Percentiles rank a stretch among this genome's conserved stretches.
These are phyloP conservation scores for Pseudonitzschia multiseries DNA, from an alignment of 108 stramenopile genomes.

Conservation along the genomic window DNA sequence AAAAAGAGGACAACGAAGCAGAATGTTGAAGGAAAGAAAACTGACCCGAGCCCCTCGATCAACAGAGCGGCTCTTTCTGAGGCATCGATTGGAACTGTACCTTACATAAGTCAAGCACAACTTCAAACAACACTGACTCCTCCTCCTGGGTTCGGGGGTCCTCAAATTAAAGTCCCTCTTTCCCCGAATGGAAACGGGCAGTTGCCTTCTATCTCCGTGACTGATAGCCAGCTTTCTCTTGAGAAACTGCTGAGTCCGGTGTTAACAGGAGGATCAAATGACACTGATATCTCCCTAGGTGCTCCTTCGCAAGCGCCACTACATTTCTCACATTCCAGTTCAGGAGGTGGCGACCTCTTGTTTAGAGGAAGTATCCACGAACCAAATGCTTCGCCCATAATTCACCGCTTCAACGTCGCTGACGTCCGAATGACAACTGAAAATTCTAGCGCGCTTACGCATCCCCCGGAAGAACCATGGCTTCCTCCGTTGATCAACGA, in stretches of 20 bases:
- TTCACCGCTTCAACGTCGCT: neutral
- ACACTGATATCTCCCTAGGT: constrained; percentile 6
- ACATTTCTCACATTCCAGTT: neutral
- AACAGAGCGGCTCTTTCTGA: neutral
- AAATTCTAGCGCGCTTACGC: neutral
- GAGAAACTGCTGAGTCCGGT: constrained; percentile 2
- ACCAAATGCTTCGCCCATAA: neutral
- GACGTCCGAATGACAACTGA: neutral
- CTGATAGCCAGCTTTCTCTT: constrained; percentile 13
- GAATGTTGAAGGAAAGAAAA: neutral
- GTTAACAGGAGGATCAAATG: neutral
- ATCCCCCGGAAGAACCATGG: constrained; percentile 2
- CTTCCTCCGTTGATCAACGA: neutral
- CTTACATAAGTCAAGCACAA: neutral
- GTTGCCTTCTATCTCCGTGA: neutral
- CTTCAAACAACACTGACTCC: constrained; percentile 54
- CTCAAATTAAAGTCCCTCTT: neutral
- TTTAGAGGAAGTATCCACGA: constrained; percentile 1
- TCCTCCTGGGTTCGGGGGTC: constrained; percentile 52
- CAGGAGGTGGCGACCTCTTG: neutral
- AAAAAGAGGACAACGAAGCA: constrained; percentile 9
- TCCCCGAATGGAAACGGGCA: neutral
- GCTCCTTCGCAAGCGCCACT: neutral
- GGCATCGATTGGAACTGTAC: neutral
- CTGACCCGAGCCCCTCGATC: neutral